Evolutionary conservation across 2,329 filamentous ascomycete species (phyloP).

Genomic region (Aureobasidium sp.): DNA sequence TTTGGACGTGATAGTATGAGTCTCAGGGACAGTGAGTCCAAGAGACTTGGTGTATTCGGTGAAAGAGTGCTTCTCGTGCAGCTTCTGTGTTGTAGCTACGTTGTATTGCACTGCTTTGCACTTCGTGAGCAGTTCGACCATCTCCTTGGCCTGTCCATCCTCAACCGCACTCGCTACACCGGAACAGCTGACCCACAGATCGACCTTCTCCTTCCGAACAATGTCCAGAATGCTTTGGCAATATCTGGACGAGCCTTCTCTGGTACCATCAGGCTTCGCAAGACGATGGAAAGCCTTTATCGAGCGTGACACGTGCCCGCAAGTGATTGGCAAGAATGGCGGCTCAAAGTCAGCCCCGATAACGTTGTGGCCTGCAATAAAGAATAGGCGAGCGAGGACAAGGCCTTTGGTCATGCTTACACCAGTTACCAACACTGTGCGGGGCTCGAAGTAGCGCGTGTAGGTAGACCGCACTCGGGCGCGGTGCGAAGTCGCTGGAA

Average conservation of each 20-base stretch:
- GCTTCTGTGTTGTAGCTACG: conserved; percentile 45
- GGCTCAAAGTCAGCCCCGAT: conserved; percentile 61
- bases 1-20: conserved; percentile 46
- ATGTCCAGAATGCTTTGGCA: conserved; percentile 51
- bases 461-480: conserved; percentile 22
- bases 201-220: conserved; percentile 53
- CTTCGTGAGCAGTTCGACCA: conserved; percentile 49
- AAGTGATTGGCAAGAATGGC: conserved; percentile 27
- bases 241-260: conserved; percentile 43
- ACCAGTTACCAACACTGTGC: conserved; percentile 63
- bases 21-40: conserved; percentile 43
- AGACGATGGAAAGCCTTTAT: conserved; percentile 51
- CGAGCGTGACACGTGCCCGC: conserved; percentile 53
- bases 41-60: conserved; percentile 50
- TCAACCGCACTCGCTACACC: conserved; percentile 59
- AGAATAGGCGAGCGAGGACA: conserved; percentile 57
- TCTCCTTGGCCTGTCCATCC: conserved; percentile 59
- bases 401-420: conserved; percentile 67
- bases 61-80: conserved; percentile 62
- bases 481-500: conserved; percentile 21
- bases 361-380: conserved; percentile 59
- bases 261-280: conserved; percentile 28
- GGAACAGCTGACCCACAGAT: conserved; percentile 69
- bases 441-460: conserved; percentile 35
- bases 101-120: conserved; percentile 61